Conservation (phyloP, 2,329 filamentous ascomycete species). For the Fusarium staphyleae region DNA sequence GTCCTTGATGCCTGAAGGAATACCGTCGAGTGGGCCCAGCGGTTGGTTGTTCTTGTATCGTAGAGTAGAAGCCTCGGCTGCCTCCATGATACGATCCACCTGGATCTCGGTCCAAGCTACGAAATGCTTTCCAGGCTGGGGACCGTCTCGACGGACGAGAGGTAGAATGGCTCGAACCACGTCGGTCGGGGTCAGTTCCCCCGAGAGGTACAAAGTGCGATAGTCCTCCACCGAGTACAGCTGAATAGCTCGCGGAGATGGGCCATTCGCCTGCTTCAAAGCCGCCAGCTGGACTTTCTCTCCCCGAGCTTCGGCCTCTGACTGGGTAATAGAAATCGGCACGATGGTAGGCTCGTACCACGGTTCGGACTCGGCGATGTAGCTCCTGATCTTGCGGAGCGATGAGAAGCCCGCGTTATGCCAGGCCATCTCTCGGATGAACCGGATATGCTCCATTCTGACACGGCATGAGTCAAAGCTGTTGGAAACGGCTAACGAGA, state of each 20-base stretch:
- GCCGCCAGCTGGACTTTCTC: slow-evolving; percentile 2
- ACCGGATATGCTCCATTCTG: slow-evolving; percentile 38
- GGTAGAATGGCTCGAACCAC: slow-evolving; percentile 55
- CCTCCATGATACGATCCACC: slow-evolving; percentile 50
- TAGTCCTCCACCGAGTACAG: slow-evolving; percentile 54
- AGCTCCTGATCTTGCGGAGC: slow-evolving; percentile 60
- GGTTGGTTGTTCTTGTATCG: slow-evolving; percentile 62
- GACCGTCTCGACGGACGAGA: slow-evolving; percentile 51
- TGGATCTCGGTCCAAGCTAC: slow-evolving; percentile 55
- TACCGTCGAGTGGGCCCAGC: slow-evolving; percentile 71
- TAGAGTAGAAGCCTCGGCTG: slow-evolving; percentile 54
- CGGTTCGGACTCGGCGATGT: slow-evolving; percentile 59
- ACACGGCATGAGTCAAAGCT: background rate
- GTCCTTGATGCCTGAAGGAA: slow-evolving; percentile 79
- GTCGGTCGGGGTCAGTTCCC: slow-evolving; percentile 54
- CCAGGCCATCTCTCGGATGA: slow-evolving; percentile 52
- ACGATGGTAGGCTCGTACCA: slow-evolving; percentile 57
- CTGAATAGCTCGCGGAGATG: slow-evolving; percentile 48
- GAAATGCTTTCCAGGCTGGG: slow-evolving; percentile 50
- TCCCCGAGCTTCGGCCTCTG: slow-evolving; percentile 45
- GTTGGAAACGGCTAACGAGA: fast-evolving
- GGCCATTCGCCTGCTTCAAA: background rate
- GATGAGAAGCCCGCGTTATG: slow-evolving; percentile 67
- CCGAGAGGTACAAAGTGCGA: slow-evolving; percentile 53
- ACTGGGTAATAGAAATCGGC: slow-evolving; percentile 52